Evolutionary conservation across 176 grass and related monocot genomes (phyloP).

Genomic region (Canna indica): DNA sequence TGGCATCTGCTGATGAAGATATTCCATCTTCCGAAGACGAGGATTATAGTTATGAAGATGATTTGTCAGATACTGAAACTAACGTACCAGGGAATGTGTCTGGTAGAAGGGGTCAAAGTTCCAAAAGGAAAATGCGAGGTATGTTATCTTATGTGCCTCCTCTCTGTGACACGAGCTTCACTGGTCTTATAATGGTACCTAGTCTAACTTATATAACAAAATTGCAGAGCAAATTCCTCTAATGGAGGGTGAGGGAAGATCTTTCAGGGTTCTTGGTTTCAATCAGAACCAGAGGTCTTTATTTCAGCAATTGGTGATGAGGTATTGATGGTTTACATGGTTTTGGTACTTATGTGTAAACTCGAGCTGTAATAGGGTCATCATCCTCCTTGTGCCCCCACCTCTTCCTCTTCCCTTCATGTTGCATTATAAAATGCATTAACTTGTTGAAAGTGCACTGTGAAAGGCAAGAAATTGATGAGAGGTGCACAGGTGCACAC

Average conservation of each 20-base stretch:
- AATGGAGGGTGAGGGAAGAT: slow-evolving; percentile 88
- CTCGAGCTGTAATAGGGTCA: no score
- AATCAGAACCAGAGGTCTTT: slow-evolving; percentile 68
- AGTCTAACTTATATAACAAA: slow-evolving; percentile 23
- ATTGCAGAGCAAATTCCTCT: slow-evolving; percentile 60
- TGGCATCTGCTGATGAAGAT: slow-evolving; percentile 83
- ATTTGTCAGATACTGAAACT: slow-evolving; percentile 69
- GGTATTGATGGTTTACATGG: slow-evolving; percentile 31
- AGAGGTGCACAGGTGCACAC: no score
- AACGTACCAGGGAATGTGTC: slow-evolving; percentile 41
- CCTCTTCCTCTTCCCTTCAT: no score
- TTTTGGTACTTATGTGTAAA: not conserved
- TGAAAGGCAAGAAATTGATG: no score
- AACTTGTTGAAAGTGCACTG: no score
- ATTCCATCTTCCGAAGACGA: slow-evolving; percentile 80
- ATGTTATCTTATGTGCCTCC: slow-evolving; percentile 11
- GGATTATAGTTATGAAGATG: slow-evolving; percentile 82
- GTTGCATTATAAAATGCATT: no score
- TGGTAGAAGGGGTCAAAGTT: slow-evolving; percentile 50
- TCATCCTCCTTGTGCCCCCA: no score
- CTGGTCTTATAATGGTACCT: slow-evolving; percentile 11
- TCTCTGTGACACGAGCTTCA: slow-evolving; percentile 10
- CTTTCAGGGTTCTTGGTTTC: slow-evolving; percentile 81
- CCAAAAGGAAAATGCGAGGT: slow-evolving; percentile 83
- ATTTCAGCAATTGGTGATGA: slow-evolving; percentile 75